Conservation (phyloP, 1,139 yeast genomes). For the Nadsonia commutata region DNA sequence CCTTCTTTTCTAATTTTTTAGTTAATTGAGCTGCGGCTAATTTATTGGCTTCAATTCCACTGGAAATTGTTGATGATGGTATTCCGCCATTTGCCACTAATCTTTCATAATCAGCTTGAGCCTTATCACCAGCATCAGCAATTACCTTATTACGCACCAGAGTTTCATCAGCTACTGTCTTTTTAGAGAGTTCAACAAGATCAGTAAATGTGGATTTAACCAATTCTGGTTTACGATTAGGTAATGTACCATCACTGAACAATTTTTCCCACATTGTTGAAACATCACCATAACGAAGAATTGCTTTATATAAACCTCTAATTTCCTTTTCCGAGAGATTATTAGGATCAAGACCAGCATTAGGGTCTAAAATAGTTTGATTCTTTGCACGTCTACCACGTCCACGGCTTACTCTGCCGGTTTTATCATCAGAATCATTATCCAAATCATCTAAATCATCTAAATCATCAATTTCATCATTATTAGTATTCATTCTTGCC, state of each 20-base stretch:
- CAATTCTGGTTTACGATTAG: constrained; percentile 74
- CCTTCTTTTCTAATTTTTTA: constrained; percentile 35
- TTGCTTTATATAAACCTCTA: constrained; percentile 72
- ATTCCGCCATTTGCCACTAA: neutral
- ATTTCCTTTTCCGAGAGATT: constrained; percentile 74
- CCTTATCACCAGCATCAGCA: constrained; percentile 32
- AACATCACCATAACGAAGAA: constrained; percentile 71
- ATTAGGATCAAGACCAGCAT: constrained; percentile 32
- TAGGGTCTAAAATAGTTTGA: constrained; percentile 10
- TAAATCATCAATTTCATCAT: constrained; percentile 25
- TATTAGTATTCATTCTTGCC: constrained; percentile 35
- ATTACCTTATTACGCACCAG: constrained; percentile 42
- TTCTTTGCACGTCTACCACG: constrained; percentile 14
- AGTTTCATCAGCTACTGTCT: constrained; percentile 53
- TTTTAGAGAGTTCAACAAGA: constrained; percentile 45
- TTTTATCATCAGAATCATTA: constrained; percentile 24
- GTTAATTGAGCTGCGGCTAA: constrained; percentile 4
- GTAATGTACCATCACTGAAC: constrained; percentile 78
- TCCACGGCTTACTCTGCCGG: constrained; percentile 18
- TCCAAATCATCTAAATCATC: constrained; percentile 25
- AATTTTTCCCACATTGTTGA: constrained; percentile 73
- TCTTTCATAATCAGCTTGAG: constrained; percentile 7
- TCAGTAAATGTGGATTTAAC: constrained; percentile 67
- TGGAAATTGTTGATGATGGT: neutral
- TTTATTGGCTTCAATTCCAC: constrained; percentile 2